phyloP scores from a whole-genome alignment of 805 yeast species.

The Lachancea sp. region DNA sequence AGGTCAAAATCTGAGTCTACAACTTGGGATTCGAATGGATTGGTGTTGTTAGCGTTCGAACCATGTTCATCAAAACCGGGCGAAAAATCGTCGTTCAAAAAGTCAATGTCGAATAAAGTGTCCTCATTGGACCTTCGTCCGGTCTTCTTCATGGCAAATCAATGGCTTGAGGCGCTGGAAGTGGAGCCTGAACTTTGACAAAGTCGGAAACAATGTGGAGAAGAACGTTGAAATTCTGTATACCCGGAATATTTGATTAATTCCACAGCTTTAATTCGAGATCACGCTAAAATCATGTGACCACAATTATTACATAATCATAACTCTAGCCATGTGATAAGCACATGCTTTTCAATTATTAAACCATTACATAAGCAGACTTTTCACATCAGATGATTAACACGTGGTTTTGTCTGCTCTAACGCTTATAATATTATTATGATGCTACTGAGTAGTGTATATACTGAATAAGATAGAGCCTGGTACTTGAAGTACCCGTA shows the following conservation, averaged over 20 bases:
- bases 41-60: neutral
- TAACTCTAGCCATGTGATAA: neutral
- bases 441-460: no score
- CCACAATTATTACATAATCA: neutral
- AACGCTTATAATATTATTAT: no score
- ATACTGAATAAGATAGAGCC: no score
- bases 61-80: conserved; percentile 7
- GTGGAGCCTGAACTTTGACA: neutral
- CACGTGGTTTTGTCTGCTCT: no score
- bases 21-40: conserved; percentile 9
- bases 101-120: conserved; percentile 37
- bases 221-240: neutral
- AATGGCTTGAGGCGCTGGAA: neutral
- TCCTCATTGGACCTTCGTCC: conserved; percentile 15
- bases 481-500: neutral
- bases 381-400: no score
- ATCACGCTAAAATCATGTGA: no score
- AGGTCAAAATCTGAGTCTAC: conserved; percentile 12
- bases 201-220: no score
- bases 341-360: no score
- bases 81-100: conserved; percentile 23
- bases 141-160: conserved; percentile 1
- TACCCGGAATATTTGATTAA: no score
- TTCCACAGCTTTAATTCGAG: no score
- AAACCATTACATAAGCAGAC: neutral